These are phyloP conservation scores for Xylariaceae sp. DNA, from an alignment of 2,329 filamentous ascomycete species.

Conservation along the genomic window DNA sequence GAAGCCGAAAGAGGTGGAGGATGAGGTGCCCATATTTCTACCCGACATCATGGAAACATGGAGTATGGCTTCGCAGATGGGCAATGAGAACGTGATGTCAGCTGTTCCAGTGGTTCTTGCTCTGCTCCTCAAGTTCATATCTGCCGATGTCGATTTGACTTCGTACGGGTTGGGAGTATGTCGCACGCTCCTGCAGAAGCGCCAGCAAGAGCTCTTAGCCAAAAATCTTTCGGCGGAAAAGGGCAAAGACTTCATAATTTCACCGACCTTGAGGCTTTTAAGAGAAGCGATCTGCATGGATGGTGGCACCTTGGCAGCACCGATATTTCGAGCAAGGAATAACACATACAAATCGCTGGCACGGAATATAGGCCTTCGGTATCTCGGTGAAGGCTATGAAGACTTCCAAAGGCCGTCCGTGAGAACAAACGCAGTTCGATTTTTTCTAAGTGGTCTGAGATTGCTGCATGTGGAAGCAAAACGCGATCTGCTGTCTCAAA, in stretches of 20 bases:
- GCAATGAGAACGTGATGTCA: slow-evolving; percentile 77
- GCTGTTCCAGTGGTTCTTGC: slow-evolving; percentile 77
- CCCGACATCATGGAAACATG: slow-evolving; percentile 82
- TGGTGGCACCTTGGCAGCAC: slow-evolving; percentile 73
- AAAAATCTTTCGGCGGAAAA: slow-evolving; percentile 76
- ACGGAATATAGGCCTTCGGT: slow-evolving; percentile 71
- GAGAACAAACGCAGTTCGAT: slow-evolving; percentile 76
- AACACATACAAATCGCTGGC: slow-evolving; percentile 77
- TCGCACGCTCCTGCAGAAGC: slow-evolving; percentile 74
- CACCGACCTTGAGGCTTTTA: slow-evolving; percentile 79
- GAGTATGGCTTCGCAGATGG: slow-evolving; percentile 75
- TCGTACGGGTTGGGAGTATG: slow-evolving; percentile 74
- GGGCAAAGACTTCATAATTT: slow-evolving; percentile 82
- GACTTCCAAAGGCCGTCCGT: slow-evolving; percentile 71
- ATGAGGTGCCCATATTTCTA: slow-evolving; percentile 62
- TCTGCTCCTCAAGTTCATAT: slow-evolving; percentile 74
- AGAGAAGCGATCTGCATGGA: slow-evolving; percentile 84
- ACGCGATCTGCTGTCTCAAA: slow-evolving; percentile 76
- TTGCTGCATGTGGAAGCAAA: slow-evolving; percentile 75
- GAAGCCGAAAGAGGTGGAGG: slow-evolving; percentile 46
- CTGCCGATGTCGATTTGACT: slow-evolving; percentile 67
- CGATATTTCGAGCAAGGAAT: slow-evolving; percentile 73
- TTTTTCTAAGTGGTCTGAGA: slow-evolving; percentile 74
- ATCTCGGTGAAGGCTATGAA: slow-evolving; percentile 54
- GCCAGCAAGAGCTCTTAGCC: slow-evolving; percentile 75